Percentiles rank a stretch among this genome's conserved stretches.
Conservation (phyloP, 2,329 filamentous ascomycete genomes). For the Penicillium sp. region DNA sequence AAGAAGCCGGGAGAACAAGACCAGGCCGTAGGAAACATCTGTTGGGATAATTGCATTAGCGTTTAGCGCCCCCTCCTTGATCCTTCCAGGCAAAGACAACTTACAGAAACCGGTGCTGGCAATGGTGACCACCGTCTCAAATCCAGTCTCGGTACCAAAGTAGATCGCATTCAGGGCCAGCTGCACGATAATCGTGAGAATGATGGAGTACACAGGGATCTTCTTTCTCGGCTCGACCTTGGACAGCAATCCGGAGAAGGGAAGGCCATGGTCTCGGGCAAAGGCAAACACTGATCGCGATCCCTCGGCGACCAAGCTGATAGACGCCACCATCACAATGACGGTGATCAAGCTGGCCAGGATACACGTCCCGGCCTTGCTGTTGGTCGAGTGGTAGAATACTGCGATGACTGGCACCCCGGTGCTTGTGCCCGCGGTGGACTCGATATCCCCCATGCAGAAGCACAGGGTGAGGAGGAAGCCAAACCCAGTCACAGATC, state of each 20-base stretch:
- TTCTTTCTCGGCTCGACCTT: slow-evolving; percentile 6
- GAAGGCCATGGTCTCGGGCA: slow-evolving; percentile 18
- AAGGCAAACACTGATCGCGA: slow-evolving; percentile 44
- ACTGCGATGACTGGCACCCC: slow-evolving; percentile 55
- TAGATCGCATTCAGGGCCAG: slow-evolving; percentile 12
- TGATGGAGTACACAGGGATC: slow-evolving; percentile 7
- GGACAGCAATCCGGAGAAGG: slow-evolving; percentile 5
- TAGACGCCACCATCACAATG: slow-evolving; percentile 44
- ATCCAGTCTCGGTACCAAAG: slow-evolving; percentile 11
- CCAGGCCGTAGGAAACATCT: slow-evolving; percentile 13
- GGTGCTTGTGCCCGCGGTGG: slow-evolving; percentile 46
- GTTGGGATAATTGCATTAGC: background rate
- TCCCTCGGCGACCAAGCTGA: slow-evolving; percentile 45
- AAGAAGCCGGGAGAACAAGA: slow-evolving; percentile 9
- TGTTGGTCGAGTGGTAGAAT: slow-evolving; percentile 48
- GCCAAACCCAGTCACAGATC: slow-evolving; percentile 47
- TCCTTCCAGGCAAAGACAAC: background rate
- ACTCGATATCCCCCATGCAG: slow-evolving; percentile 51
- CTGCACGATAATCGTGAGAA: slow-evolving; percentile 6
- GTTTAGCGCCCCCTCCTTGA: too few relatives aligned
- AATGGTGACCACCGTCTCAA: slow-evolving; percentile 12
- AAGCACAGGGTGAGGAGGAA: slow-evolving; percentile 52
- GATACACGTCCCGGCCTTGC: slow-evolving; percentile 42
- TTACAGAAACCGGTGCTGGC: slow-evolving; percentile 10
- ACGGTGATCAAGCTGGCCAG: slow-evolving; percentile 47